Conservation (phyloP, 345 rosid species). For the Dipteronia sinensis region DNA sequence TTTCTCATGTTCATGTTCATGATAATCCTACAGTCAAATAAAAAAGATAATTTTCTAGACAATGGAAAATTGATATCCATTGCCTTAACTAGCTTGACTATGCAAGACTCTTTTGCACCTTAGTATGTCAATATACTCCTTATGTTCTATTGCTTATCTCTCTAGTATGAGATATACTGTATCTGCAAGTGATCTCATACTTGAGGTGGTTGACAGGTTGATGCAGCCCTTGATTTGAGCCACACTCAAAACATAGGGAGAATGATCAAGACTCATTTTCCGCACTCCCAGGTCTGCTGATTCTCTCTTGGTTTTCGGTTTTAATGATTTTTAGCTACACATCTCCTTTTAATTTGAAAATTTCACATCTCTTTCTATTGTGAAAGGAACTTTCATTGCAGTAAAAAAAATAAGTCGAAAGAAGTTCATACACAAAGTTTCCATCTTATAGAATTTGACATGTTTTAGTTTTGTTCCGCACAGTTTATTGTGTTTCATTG, state of each 20-base stretch:
- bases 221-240: conserved; percentile 94
- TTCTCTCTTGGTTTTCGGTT: conserved; percentile 5
- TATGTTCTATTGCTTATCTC: neutral
- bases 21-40: neutral
- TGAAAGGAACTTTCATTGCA: neutral
- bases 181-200: conserved; percentile 15
- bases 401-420: neutral
- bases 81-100: neutral
- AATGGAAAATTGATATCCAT: neutral
- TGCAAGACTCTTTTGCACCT: neutral
- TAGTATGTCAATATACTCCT: neutral
- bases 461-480: conserved; percentile 10
- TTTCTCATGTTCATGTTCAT: neutral
- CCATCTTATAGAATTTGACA: neutral
- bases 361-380: neutral
- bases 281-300: conserved; percentile 71
- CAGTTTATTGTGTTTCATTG: conserved; percentile 89
- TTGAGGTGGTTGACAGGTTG: conserved; percentile 32
- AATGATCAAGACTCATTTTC: conserved; percentile 77
- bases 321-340: neutral
- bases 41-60: neutral
- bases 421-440: neutral
- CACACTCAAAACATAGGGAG: conserved; percentile 95
- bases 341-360: neutral
- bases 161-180: neutral